These are phyloP conservation scores for Tylopilus rubrobrunneus DNA, from an alignment of 768 basidiomycete genomes.

Conservation along the genomic window DNA sequence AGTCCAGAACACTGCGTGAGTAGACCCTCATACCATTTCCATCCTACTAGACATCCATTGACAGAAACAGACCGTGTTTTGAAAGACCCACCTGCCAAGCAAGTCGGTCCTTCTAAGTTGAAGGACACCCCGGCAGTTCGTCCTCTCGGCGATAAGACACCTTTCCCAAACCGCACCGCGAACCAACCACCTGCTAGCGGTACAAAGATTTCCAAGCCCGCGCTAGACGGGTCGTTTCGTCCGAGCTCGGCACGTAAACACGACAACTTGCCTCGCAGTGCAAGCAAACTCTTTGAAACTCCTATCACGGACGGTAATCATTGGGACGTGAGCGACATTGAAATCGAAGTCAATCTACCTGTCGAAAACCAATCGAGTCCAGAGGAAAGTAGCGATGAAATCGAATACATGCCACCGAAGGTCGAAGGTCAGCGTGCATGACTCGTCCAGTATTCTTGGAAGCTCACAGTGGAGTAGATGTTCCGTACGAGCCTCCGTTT, in stretches of 20 bases:
- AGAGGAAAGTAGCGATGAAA: constrained; percentile 41
- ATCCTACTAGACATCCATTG: background rate
- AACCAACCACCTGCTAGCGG: constrained; percentile 33
- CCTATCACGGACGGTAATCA: constrained; percentile 62
- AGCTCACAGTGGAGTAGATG: constrained; percentile 27
- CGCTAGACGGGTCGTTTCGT: constrained; percentile 44
- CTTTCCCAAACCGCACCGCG: constrained; percentile 59
- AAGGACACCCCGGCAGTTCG: constrained; percentile 32
- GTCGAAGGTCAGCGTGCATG: constrained; percentile 38
- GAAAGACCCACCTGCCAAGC: constrained; percentile 26
- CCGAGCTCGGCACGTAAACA: constrained; percentile 70
- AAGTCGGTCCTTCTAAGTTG: constrained; percentile 21
- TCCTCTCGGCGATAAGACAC: constrained; percentile 72
- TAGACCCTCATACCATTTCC: background rate
- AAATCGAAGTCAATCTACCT: constrained; percentile 30
- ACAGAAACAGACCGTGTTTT: constrained; percentile 20
- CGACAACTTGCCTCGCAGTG: constrained; percentile 50
- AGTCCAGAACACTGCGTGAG: constrained; percentile 29
- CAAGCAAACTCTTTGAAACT: constrained; percentile 55
- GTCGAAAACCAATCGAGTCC: constrained; percentile 22
- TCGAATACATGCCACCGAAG: constrained; percentile 55
- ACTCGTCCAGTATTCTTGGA: background rate
- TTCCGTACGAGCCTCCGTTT: constrained; percentile 43
- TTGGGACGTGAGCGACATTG: constrained; percentile 72
- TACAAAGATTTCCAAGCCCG: constrained; percentile 35